Evolutionary conservation across 306 rosid species (phyloP), one percentile per base, ranked within the genome.

Genomic region (Castanea crenata): DNA sequence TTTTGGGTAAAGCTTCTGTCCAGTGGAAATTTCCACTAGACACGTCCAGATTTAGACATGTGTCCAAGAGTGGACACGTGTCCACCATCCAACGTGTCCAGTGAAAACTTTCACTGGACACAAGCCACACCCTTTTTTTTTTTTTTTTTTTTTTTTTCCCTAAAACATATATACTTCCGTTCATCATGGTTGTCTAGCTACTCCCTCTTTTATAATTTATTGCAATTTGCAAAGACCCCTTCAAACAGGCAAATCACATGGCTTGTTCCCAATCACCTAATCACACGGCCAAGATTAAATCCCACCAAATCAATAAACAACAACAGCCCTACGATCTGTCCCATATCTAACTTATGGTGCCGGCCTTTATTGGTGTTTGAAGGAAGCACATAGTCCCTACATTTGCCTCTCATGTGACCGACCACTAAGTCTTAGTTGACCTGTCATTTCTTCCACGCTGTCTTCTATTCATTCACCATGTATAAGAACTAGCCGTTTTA

Each of bases 321-420:
- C 55, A 89, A 41, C 77, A 82, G 69, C 88, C 85, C 76, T 89
- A 15, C 74, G 88, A 91, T 86, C 31, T 90, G 93, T 90, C 88
- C 84, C 85, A 78, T 77, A 80, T 86, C 84, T 73, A 85, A 86
- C 82, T 91, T 85, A 84, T 83, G 78, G 74, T 90, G 94, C 81
- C 84, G 83, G 91, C 83, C 84, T 74, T 77, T 81, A 86, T 82
- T 78, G 80, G 92, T 83, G 88, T 67, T 69, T 58, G 61, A 61
- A 52, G 63, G 64, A 56, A 70, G 88, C 85, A 88, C 80, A 82
- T 63, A 72, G 91, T 75, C 97, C 97, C 97, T 81, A 83, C 93
- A 35, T 68, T 82, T 94, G 98, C 87, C 89, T 84, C 91, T 94
- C 97, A 81, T 91, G 89, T 92, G 88, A 87, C 97, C 92, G 90